Base-by-base conservation (phyloP, 2,329 filamentous ascomycete genomes). In the Xylaria sp. region DNA sequence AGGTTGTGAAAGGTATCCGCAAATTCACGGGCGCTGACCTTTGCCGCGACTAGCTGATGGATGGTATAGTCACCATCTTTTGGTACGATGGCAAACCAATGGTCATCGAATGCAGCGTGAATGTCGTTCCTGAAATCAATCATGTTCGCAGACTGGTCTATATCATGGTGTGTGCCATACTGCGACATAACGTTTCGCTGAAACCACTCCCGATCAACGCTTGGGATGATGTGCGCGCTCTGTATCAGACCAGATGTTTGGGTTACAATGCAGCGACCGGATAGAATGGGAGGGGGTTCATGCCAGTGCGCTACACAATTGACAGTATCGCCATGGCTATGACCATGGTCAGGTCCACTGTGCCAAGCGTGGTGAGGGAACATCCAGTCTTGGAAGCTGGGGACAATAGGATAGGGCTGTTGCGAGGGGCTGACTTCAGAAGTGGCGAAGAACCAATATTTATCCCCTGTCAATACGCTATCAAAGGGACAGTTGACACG, bases 371-470 rank as follows among this genome's bases (percentile, higher is more conserved):
- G 19, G 38, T 57, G 54, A 4, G 54, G 54, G 42, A 57, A 57
- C 19, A 35, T 45, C 54, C 54, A 57, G 45, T 57, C 54, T 25
- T 33, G 43, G 35, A 57, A 57, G 33, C 54, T 57, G 9, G 54
- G 54, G 33, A 57, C 45, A 28, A 57, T 33, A 23, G 54, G 54
- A 23, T 57, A 57, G 4, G 54, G 54, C 11, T n/a, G n/a, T n/a
- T n/a, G n/a, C 2, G 5, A 14, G 14, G 7, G 12, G 28, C 25
- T n/a, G n/a, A n/a, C n/a, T n/a, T n/a, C n/a, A 40, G 35, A 31
- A 33, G 33, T 2, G 43, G 38, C 54, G 19, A 57, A 49, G 33
- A 57, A 57, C 43, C 45, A 57, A 12, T 57, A 57, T 8, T 50
- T 15, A 42, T 19, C 28, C 21, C 33, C 12, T 6, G 43, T 50